Evolutionary conservation across 192 early-diverging fungal species (phyloP).

Genomic region (Coemansia sp.): DNA sequence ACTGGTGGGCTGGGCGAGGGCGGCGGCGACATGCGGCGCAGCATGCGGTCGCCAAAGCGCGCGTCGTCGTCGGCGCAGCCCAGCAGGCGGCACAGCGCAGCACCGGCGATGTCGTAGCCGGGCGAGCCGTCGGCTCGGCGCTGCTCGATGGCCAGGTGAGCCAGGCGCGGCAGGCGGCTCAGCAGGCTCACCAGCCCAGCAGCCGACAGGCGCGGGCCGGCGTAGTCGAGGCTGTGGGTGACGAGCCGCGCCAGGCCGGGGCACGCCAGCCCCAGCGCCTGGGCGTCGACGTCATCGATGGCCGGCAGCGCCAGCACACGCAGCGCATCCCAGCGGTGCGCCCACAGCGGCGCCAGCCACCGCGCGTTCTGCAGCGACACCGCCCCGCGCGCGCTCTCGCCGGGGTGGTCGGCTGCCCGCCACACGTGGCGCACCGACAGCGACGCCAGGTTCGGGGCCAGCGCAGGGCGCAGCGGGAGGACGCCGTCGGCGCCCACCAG

Average conservation of each 20-base stretch:
- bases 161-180: slow-evolving; percentile 30
- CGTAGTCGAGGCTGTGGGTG: slow-evolving; percentile 50
- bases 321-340: slow-evolving; percentile 26
- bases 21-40: slow-evolving; percentile 22
- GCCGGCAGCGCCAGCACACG: slow-evolving; percentile 37
- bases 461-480: slow-evolving; percentile 24
- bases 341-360: slow-evolving; percentile 23
- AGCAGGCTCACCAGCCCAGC: slow-evolving; percentile 29
- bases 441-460: slow-evolving; percentile 29
- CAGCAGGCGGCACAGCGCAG: slow-evolving; percentile 38
- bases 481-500: slow-evolving; percentile 9
- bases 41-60: slow-evolving; percentile 11
- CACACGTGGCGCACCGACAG: slow-evolving; percentile 45
- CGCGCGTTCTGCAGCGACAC: slow-evolving; percentile 36
- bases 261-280: slow-evolving; percentile 20
- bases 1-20: background rate
- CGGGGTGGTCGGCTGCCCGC: slow-evolving; percentile 10
- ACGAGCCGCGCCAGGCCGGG: slow-evolving; percentile 31
- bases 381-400: slow-evolving; percentile 35
- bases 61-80: slow-evolving; percentile 22
- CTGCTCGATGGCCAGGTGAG: slow-evolving; percentile 46
- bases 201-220: slow-evolving; percentile 43
- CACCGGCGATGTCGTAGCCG: slow-evolving; percentile 30
- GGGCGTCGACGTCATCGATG: slow-evolving; percentile 34
- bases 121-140: slow-evolving; percentile 43